Evolutionary conservation across 345 rosid genomes (phyloP).

Genomic region (Salix purpurea): DNA sequence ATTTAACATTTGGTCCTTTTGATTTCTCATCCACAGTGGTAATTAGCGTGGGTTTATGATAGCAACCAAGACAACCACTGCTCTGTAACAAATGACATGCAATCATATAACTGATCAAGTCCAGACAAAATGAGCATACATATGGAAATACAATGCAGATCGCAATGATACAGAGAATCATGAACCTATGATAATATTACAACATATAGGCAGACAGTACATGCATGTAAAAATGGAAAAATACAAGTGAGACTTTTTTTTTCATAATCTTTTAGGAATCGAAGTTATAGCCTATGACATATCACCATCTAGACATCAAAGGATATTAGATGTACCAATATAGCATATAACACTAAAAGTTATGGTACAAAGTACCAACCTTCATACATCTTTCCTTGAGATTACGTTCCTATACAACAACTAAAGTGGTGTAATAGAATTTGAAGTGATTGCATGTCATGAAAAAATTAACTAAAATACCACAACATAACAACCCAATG

Average conservation of each 20-base stretch:
- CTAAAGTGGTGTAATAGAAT: neutral
- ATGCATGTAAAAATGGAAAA: neutral
- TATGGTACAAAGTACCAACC: too few relatives aligned
- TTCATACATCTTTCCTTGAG: neutral
- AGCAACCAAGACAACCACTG: slow-evolving; percentile 46
- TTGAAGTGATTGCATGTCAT: neutral
- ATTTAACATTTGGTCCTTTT: slow-evolving; percentile 2
- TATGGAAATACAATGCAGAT: neutral
- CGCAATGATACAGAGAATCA: neutral
- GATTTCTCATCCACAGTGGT: slow-evolving; percentile 8
- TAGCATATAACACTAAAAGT: too few relatives aligned
- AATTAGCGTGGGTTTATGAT: slow-evolving; percentile 15
- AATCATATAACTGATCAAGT: slow-evolving; percentile 25
- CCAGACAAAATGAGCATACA: neutral
- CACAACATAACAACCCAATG: too few relatives aligned
- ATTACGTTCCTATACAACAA: neutral
- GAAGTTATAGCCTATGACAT: neutral
- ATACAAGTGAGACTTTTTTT: neutral
- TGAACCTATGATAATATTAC: neutral
- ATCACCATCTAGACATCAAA: neutral
- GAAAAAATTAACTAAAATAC: too few relatives aligned
- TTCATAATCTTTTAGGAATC: neutral
- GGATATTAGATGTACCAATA: too few relatives aligned
- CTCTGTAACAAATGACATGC: slow-evolving; percentile 64
- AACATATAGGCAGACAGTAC: neutral